These are phyloP conservation scores for Paecilomyces niveus DNA, from an alignment of 2,329 filamentous ascomycete species.

Conservation along the genomic window DNA sequence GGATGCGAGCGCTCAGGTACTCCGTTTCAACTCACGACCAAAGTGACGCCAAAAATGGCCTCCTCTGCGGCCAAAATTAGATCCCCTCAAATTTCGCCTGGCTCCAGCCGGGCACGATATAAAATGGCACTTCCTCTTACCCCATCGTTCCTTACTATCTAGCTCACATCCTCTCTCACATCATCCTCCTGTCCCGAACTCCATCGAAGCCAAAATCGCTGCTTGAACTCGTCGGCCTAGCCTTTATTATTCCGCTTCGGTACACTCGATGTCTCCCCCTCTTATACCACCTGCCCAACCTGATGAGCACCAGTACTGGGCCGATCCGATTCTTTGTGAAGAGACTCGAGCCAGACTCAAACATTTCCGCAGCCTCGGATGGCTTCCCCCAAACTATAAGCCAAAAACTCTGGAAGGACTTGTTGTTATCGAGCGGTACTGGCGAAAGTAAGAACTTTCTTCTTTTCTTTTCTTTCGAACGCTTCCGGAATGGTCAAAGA, in stretches of 20 bases:
- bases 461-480: background rate
- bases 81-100: background rate
- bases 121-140: background rate
- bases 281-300: conserved; percentile 4
- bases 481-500: background rate
- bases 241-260: background rate
- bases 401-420: conserved; percentile 16
- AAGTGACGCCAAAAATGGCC: conserved; percentile 1
- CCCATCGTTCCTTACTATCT: too few species aligned
- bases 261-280: conserved; percentile 5
- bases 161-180: too few species aligned
- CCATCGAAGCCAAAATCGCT: background rate
- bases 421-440: conserved; percentile 15
- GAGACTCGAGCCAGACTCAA: conserved; percentile 17
- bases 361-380: conserved; percentile 15
- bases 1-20: background rate
- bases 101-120: background rate
- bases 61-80: background rate
- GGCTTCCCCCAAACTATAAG: conserved; percentile 19
- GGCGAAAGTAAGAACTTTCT: conserved; percentile 8
- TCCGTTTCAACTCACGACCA: background rate
- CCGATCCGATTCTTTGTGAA: conserved; percentile 17
- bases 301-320: conserved; percentile 17
- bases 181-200: background rate
- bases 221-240: background rate